Evolutionary conservation across 208 protist genomes (phyloP).

Genomic region (Tritrichomonas musculus): DNA sequence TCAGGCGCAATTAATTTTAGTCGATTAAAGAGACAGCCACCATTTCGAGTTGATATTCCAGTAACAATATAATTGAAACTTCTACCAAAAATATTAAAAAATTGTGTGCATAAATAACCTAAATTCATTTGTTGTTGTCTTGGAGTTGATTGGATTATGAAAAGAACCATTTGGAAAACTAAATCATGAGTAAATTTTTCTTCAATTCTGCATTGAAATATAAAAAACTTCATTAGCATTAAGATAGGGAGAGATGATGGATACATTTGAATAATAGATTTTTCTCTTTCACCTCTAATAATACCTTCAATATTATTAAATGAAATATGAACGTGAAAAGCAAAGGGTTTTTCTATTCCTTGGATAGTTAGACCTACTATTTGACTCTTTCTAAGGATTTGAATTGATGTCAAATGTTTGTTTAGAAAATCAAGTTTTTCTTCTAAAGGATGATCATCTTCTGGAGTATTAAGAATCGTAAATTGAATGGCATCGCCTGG

Average conservation of each 20-base stretch:
- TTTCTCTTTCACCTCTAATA: not conserved
- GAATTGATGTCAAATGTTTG: not conserved
- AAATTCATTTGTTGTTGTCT: not conserved
- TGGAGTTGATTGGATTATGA: not conserved
- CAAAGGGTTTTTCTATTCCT: not conserved
- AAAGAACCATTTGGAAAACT: not conserved
- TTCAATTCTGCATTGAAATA: not conserved
- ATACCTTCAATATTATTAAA: not conserved
- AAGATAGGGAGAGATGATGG: not conserved
- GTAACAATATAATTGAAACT: not conserved
- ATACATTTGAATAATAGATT: not conserved
- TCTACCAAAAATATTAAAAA: not conserved
- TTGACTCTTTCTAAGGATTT: not conserved
- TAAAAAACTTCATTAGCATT: not conserved
- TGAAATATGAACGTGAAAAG: not conserved
- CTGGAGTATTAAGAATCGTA: not conserved
- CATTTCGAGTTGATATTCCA: not conserved
- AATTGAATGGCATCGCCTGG: not conserved
- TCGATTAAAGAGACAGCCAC: not conserved
- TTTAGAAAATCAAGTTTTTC: not conserved
- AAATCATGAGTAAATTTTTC: not conserved
- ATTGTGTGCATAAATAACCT: not conserved
- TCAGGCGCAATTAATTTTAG: too few relatives aligned
- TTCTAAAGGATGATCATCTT: not conserved
- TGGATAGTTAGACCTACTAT: not conserved